A percentile compares a stretch with the other conserved stretches of the same genome.
These are phyloP conservation scores for Bonnemaisonia californica DNA, from an alignment of 31 red algal genomes.

Conservation along the genomic window DNA sequence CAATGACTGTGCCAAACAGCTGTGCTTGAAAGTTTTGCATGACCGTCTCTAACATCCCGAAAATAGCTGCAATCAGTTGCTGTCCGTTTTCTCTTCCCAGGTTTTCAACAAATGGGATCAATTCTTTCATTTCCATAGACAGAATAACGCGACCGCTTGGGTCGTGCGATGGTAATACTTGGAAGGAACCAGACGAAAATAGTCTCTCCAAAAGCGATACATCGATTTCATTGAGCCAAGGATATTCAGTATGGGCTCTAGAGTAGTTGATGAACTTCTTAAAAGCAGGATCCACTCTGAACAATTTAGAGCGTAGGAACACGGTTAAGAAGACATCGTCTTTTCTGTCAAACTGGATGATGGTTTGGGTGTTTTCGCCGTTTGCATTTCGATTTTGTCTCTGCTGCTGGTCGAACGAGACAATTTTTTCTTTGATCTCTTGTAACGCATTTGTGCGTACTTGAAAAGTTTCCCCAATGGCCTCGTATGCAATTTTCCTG, in stretches of 20 bases:
- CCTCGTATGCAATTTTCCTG: background rate
- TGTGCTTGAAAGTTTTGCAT: conserved; percentile 44
- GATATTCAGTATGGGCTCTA: conserved; percentile 33
- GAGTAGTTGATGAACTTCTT: conserved; percentile 48
- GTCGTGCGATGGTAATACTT: conserved; percentile 43
- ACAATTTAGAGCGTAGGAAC: conserved; percentile 45
- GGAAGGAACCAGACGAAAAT: conserved; percentile 39
- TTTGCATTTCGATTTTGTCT: no score
- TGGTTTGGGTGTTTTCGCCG: no score
- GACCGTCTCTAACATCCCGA: conserved; percentile 51
- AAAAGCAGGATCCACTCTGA: conserved; percentile 40
- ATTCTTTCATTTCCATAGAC: conserved; percentile 41
- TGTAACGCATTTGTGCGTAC: background rate
- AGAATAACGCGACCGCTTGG: conserved; percentile 37
- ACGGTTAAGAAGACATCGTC: conserved; percentile 41
- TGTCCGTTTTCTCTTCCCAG: conserved; percentile 12
- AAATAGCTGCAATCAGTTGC: conserved; percentile 38
- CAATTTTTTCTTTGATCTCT: background rate
- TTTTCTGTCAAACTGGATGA: no score
- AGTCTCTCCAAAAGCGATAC: conserved; percentile 33
- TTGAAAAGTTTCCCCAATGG: background rate
- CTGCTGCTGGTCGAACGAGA: background rate
- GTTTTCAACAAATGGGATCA: conserved; percentile 40
- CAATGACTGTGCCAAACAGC: conserved; percentile 49
- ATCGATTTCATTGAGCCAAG: conserved; percentile 38